Evolutionary conservation across 371 early-diverging fungal species (phyloP).

Genomic region (Dinochytrium kinnereticum): DNA sequence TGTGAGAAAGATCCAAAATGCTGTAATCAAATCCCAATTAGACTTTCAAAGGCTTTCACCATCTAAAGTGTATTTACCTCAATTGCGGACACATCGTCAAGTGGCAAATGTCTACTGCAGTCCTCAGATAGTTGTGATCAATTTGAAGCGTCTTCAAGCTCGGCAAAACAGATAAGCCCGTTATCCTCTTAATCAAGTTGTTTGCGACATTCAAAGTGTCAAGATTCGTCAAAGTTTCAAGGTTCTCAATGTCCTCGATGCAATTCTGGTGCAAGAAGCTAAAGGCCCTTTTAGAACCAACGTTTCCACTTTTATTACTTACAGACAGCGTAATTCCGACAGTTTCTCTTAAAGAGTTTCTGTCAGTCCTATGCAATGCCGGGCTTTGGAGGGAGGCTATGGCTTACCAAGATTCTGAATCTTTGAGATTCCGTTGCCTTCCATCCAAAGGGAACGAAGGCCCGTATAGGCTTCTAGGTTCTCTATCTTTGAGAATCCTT

Average conservation of each 20-base stretch:
- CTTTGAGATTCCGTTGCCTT: conserved; percentile 58
- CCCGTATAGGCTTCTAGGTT: conserved; percentile 55
- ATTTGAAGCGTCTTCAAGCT: conserved; percentile 53
- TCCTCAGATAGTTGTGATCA: conserved; percentile 53
- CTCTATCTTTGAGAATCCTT: conserved; percentile 60
- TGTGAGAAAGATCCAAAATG: conserved; percentile 56
- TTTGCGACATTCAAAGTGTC: conserved; percentile 59
- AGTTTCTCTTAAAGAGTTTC: conserved; percentile 30
- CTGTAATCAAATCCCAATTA: conserved; percentile 15
- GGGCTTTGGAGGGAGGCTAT: neutral
- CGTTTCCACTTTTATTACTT: conserved; percentile 9
- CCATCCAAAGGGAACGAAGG: conserved; percentile 57
- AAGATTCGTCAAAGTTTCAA: conserved; percentile 44
- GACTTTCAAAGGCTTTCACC: neutral
- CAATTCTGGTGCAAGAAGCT: conserved; percentile 63
- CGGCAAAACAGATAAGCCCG: conserved; percentile 32
- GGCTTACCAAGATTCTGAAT: conserved; percentile 47
- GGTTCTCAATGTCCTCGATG: conserved; percentile 50
- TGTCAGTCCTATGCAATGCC: neutral
- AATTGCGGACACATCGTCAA: conserved; percentile 43
- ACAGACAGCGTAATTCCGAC: conserved; percentile 53
- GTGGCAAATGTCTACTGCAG: conserved; percentile 45
- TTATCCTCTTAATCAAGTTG: conserved; percentile 55
- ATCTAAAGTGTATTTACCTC: conserved; percentile 27
- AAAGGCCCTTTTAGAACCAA: neutral